Conservation (phyloP, 1,284 basidiomycete species). For the Farysia itapuensis region DNA sequence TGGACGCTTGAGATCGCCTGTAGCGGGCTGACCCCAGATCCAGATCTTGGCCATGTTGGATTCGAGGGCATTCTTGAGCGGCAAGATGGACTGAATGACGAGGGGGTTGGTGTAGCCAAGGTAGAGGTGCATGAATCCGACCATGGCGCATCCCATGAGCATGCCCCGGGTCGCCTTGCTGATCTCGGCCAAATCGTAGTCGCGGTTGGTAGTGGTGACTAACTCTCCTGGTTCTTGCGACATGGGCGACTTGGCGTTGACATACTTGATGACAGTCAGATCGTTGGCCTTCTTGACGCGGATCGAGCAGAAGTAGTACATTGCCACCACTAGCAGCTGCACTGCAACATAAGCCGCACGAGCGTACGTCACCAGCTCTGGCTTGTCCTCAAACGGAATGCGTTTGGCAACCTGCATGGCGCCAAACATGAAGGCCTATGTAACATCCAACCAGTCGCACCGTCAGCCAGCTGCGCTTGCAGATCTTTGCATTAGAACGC, state of each 20-base stretch:
- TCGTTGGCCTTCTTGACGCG: conserved; percentile 86
- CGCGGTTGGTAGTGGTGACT: conserved; percentile 85
- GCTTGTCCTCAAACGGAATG: conserved; percentile 83
- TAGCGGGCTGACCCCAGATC: conserved; percentile 64
- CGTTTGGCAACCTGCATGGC: conserved; percentile 73
- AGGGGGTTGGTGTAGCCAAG: conserved; percentile 59
- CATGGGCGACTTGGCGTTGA: conserved; percentile 62
- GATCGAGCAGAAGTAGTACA: conserved; percentile 74
- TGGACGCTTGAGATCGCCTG: conserved; percentile 85
- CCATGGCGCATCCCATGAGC: conserved; percentile 60
- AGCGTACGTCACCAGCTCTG: conserved; percentile 77
- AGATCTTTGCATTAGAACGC: neutral
- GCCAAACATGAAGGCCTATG: conserved; percentile 48
- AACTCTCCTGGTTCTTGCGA: conserved; percentile 75
- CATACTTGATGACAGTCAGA: conserved; percentile 89
- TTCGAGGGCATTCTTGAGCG: conserved; percentile 58
- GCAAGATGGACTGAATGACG: conserved; percentile 58
- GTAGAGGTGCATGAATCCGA: conserved; percentile 59
- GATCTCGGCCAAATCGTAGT: conserved; percentile 87
- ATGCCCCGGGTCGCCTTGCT: conserved; percentile 75
- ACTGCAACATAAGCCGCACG: conserved; percentile 78
- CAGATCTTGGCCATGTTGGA: conserved; percentile 59
- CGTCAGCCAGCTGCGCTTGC: neutral
- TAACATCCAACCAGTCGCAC: neutral
- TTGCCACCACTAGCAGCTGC: conserved; percentile 71